Evolutionary conservation across 352 stramenopile species (phyloP).

Genomic region (Pythium chondricola): DNA sequence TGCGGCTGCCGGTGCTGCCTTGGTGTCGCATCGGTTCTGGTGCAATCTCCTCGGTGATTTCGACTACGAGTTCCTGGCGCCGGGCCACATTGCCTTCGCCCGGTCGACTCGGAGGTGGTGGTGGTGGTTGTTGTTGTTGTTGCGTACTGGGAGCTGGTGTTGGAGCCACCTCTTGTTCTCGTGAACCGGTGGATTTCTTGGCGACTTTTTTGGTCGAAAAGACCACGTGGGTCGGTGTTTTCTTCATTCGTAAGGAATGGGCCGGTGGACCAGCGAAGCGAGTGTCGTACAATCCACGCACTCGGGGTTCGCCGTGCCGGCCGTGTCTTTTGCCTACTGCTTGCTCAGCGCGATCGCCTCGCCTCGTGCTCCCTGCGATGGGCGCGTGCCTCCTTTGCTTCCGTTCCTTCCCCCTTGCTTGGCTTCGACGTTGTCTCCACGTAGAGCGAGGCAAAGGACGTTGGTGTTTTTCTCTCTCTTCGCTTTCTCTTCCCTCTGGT

Average conservation of each 20-base stretch:
- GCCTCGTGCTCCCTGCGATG: slow-evolving; percentile 1
- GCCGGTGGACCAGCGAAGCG: slow-evolving; percentile 7
- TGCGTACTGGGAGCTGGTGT: neutral
- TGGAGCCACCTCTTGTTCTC: slow-evolving; percentile 9
- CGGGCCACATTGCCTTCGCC: neutral
- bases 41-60: slow-evolving; percentile 7
- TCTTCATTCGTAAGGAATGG: slow-evolving; percentile 11
- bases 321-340: neutral
- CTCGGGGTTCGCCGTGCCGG: slow-evolving; percentile 12
- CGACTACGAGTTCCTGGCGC: slow-evolving; percentile 8
- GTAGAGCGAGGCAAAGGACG: neutral
- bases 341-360: no score
- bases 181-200: neutral
- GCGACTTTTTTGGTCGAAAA: slow-evolving; percentile 64
- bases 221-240: slow-evolving; percentile 44
- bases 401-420: no score
- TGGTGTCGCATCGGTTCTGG: slow-evolving; percentile 1
- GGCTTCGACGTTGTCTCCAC: no score
- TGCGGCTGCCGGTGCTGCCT: slow-evolving; percentile 18
- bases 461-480: neutral
- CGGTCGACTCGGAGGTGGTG: neutral
- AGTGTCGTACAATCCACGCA: slow-evolving; percentile 22
- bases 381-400: neutral
- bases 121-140: neutral
- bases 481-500: neutral